Conservation (phyloP, 805 yeast species). For the Suhomyces pyralidae region DNA sequence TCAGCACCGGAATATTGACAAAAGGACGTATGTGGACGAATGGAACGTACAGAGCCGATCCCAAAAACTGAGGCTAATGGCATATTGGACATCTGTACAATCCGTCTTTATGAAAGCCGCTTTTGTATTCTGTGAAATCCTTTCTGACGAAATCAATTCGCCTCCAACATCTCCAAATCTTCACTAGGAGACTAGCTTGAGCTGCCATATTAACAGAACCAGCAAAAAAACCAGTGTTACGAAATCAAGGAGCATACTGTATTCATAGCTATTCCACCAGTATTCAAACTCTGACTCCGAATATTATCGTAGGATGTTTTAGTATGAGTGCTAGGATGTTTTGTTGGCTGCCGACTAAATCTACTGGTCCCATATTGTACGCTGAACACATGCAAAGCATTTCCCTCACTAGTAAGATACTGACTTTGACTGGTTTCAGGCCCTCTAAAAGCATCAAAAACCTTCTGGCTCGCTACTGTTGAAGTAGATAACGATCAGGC, state of each 20-base stretch:
- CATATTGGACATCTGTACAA: not conserved
- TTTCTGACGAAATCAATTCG: not conserved
- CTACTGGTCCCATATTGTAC: not conserved
- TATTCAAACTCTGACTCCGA: not conserved
- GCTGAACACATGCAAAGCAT: not conserved
- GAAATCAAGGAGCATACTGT: not conserved
- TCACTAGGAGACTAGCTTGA: not conserved
- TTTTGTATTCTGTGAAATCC: not conserved
- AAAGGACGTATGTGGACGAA: not conserved
- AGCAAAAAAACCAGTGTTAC: too few relatives aligned
- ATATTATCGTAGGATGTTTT: not conserved
- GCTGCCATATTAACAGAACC: not conserved
- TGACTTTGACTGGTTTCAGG: not conserved
- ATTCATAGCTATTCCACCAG: not conserved
- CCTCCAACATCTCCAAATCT: not conserved
- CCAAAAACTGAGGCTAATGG: not conserved
- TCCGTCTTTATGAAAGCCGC: not conserved
- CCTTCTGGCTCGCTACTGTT: not conserved
- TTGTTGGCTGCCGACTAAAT: not conserved
- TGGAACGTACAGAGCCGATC: not conserved
- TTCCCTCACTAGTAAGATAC: not conserved
- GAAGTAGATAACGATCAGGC: not conserved
- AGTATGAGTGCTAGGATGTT: not conserved
- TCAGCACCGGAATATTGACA: not conserved
- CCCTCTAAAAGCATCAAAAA: not conserved